These are phyloP conservation scores for Hypocrella siamensis DNA, from an alignment of 2,329 filamentous ascomycete species.

Conservation along the genomic window DNA sequence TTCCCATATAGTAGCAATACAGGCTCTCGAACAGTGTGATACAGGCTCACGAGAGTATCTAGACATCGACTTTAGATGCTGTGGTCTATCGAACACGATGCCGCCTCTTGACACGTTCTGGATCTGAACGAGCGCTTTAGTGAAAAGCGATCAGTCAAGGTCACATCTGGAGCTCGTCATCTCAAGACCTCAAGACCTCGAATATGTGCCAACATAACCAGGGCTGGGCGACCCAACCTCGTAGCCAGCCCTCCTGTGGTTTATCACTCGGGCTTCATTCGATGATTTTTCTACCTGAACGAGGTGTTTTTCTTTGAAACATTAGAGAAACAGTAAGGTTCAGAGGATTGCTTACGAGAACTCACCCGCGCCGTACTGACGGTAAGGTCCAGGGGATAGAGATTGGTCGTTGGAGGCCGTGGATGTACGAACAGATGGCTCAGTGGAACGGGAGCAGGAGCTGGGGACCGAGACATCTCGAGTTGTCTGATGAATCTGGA, in stretches of 20 bases:
- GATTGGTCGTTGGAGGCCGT: constrained; percentile 3
- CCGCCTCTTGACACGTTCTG: no score
- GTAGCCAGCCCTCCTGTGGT: constrained; percentile 14
- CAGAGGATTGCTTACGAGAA: not conserved
- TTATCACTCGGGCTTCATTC: constrained; percentile 13
- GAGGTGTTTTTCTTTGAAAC: constrained; percentile 10
- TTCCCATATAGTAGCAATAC: no score
- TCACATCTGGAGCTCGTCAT: no score
- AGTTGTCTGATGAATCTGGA: not conserved
- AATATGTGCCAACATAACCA: constrained; percentile 10
- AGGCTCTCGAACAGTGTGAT: no score
- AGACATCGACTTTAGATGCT: no score
- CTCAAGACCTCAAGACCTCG: constrained; percentile 3
- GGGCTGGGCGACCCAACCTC: constrained; percentile 16
- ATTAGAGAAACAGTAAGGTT: constrained; percentile 1
- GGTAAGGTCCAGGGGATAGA: constrained; percentile 12
- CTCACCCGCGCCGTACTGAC: constrained; percentile 18
- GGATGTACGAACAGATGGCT: not conserved
- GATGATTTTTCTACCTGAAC: constrained; percentile 10
- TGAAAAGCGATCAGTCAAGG: no score
- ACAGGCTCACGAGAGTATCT: no score
- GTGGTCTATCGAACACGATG: no score
- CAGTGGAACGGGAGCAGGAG: not conserved
- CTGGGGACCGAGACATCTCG: not conserved
- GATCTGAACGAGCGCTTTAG: no score